Conservation (phyloP, 495 filamentous ascomycete genomes). For the Penicillium robsamsonii region DNA sequence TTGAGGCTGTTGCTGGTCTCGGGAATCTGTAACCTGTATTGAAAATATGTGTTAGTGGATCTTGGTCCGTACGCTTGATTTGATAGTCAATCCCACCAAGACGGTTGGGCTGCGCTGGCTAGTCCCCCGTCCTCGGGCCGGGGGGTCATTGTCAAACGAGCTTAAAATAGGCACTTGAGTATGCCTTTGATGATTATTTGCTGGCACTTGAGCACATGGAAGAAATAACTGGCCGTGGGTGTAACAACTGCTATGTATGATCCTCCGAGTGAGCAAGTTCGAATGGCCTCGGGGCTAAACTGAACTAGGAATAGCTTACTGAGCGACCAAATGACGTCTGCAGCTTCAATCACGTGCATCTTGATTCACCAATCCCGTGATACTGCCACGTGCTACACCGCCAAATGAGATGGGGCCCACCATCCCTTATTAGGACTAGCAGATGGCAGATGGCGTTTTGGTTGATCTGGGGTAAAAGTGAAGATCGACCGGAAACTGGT, state of each 20-base stretch:
- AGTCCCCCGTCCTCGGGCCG: slow-evolving; percentile 37
- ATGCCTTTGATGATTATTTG: background rate
- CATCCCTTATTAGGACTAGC: slow-evolving; percentile 2
- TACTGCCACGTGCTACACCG: slow-evolving; percentile 15
- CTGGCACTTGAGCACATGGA: no score
- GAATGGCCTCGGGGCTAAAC: slow-evolving; percentile 5
- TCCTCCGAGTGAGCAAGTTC: slow-evolving; percentile 14
- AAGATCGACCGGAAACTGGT: slow-evolving; percentile 6
- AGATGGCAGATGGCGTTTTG: background rate
- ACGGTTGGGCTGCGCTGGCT: slow-evolving; percentile 56
- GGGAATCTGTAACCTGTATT: slow-evolving; percentile 58
- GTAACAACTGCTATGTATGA: slow-evolving; percentile 3
- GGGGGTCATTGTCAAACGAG: slow-evolving; percentile 31
- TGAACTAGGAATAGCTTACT: slow-evolving; percentile 4
- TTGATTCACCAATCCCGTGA: slow-evolving; percentile 17
- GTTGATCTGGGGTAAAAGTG: slow-evolving; percentile 25
- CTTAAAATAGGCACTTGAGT: background rate
- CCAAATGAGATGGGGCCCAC: slow-evolving; percentile 7
- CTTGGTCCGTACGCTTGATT: background rate
- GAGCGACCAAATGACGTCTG: slow-evolving; percentile 12
- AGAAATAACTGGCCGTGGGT: background rate
- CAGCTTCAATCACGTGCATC: slow-evolving; percentile 2
- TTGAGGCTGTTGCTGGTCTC: slow-evolving; percentile 45
- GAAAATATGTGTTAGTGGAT: slow-evolving; percentile 13
- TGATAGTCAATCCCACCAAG: slow-evolving; percentile 38